Conservation (phyloP, 768 basidiomycete genomes). For the Pleurotus sapidus region DNA sequence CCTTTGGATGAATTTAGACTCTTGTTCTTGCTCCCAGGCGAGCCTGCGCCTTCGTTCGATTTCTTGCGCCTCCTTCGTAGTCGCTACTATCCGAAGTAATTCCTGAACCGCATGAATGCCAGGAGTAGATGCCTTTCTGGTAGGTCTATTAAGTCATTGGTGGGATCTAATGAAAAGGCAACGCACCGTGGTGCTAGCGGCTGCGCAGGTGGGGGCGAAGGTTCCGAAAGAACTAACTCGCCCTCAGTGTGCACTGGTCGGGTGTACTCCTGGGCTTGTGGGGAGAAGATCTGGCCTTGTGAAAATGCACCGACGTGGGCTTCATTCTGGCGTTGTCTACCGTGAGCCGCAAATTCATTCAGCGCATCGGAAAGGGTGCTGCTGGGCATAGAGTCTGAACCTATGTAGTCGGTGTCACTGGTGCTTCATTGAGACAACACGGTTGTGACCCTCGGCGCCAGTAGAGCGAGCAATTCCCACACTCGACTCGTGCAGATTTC, state of each 20-base stretch:
- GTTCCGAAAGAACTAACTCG: conserved; percentile 55
- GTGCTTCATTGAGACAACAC: too few relatives aligned
- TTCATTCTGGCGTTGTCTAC: conserved; percentile 26
- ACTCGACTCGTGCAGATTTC: too few relatives aligned
- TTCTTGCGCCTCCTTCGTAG: conserved; percentile 58
- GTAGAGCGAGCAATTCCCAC: too few relatives aligned
- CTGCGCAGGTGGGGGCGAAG: conserved; percentile 26
- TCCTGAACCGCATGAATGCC: conserved; percentile 53
- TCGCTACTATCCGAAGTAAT: conserved; percentile 54
- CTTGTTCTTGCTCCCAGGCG: conserved; percentile 72
- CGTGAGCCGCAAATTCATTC: conserved; percentile 60
- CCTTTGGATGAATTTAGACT: conserved; percentile 49
- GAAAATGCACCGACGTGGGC: conserved; percentile 14
- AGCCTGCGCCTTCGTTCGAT: conserved; percentile 55
- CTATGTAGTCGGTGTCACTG: background rate
- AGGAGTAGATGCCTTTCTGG: conserved; percentile 28
- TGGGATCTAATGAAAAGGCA: background rate
- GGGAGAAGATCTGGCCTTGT: conserved; percentile 19
- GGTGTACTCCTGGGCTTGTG: conserved; percentile 35
- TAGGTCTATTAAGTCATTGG: conserved; percentile 9
- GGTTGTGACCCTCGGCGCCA: too few relatives aligned
- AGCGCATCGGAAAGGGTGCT: conserved; percentile 81
- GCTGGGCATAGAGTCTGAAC: conserved; percentile 43
- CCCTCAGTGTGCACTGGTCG: conserved; percentile 59
- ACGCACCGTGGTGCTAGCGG: conserved; percentile 30